Conservation (phyloP, 2,329 filamentous ascomycete species). For the Xylaria sp. region DNA sequence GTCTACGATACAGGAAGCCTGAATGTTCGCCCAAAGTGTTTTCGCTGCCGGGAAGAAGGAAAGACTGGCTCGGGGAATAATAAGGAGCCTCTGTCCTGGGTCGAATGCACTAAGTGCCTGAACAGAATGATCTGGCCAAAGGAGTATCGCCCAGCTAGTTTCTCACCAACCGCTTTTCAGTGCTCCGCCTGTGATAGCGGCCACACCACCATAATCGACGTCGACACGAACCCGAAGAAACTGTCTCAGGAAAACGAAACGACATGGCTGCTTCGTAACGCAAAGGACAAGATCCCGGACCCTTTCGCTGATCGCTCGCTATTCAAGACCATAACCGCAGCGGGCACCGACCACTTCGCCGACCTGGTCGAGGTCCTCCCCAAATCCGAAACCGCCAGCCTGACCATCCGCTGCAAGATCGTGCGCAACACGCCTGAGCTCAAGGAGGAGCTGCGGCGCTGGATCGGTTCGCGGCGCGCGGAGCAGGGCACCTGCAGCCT, state of each 20-base stretch:
- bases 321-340: constrained; percentile 42
- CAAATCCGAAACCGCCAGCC: constrained; percentile 2
- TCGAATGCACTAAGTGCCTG: constrained; percentile 49
- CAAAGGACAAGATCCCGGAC: constrained; percentile 37
- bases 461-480: constrained; percentile 42
- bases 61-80: background rate
- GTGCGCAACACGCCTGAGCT: constrained; percentile 46
- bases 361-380: constrained; percentile 43
- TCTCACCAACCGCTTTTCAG: constrained; percentile 38
- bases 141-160: constrained; percentile 44
- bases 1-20: constrained; percentile 48
- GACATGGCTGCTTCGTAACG: constrained; percentile 49
- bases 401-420: constrained; percentile 44
- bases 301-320: constrained; percentile 45
- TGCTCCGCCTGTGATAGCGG: constrained; percentile 46
- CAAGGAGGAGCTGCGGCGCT: constrained; percentile 38
- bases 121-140: constrained; percentile 52
- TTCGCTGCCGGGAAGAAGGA: constrained; percentile 47
- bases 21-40: constrained; percentile 51
- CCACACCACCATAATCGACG: constrained; percentile 40
- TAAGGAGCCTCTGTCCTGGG: constrained; percentile 38
- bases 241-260: constrained; percentile 46
- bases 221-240: constrained; percentile 41
- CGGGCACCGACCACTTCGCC: constrained; percentile 39
- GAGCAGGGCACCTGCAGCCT: constrained; percentile 48